Evolutionary conservation across 768 basidiomycete species (phyloP).

Genomic region (Krasilnikovozyma curviuscula): DNA sequence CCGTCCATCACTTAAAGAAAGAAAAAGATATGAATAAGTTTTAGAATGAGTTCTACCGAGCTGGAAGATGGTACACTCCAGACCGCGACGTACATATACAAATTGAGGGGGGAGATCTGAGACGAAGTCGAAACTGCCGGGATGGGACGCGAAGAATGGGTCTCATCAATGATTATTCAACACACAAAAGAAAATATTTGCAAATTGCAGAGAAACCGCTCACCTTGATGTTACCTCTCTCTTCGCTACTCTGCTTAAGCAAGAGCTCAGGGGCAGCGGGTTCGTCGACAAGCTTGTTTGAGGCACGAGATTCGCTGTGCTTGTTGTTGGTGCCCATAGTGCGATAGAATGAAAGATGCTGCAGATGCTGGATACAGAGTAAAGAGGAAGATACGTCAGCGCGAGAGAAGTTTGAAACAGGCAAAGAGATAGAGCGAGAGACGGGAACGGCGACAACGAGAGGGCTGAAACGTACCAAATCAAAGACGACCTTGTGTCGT

Average conservation of each 20-base stretch:
- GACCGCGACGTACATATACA: too few species aligned
- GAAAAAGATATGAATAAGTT: too few species aligned
- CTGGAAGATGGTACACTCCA: too few species aligned
- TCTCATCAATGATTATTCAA: too few species aligned
- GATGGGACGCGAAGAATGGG: background rate
- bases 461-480: constrained; percentile 1
- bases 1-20: constrained; percentile 10
- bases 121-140: constrained; percentile 4
- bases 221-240: constrained; percentile 5
- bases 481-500: constrained; percentile 11
- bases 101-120: constrained; percentile 2
- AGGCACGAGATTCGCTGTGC: background rate
- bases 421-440: background rate
- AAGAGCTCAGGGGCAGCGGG: background rate
- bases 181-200: too few species aligned
- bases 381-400: background rate
- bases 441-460: background rate
- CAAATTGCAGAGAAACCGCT: too few species aligned
- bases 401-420: too few species aligned
- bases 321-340: background rate
- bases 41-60: too few species aligned
- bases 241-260: constrained; percentile 5
- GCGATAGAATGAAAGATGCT: constrained; percentile 2
- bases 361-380: constrained; percentile 1
- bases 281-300: background rate